Base-by-base conservation (phyloP, 441 rosid species). In the Arabidopsis lyrata region DNA sequence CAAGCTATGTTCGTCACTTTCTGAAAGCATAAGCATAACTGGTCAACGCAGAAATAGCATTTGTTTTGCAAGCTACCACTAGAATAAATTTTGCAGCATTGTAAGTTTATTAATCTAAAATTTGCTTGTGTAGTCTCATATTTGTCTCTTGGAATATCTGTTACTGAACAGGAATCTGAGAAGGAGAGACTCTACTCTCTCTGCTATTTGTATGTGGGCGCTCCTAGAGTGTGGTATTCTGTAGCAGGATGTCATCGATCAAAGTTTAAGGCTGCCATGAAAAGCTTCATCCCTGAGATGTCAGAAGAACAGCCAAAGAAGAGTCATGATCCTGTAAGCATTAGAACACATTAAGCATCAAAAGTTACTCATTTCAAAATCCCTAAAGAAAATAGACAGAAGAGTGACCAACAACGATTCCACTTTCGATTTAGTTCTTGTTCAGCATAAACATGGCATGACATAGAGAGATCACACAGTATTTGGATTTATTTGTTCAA, bases 211-310 rank as follows among this genome's bases (percentile, higher is more conserved):
- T 95, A 91, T 80, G 2, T 83, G 66, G 97, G 97, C 41, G 83
- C 79, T 66, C 90, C 91, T 12, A 85, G 80, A 81, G 78, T 91
- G 45, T 87, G 93, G 97, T 82, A 85, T 75, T 66, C 80, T 49
- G 69, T 86, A 64, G 90, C 97, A 0, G 82, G 59, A 49, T 78
- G 84, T 79, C 78, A 70, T 73, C 77, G 66, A 6, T 52, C 59
- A 53, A 75, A 82, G 72, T 86, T 83, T 75, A 79, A 80, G 71
- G 67, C 79, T 74, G 52, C 78, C 53, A 39, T 72, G 83, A 78
- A 74, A 77, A 85, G 82, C 48, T 62, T 76, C 68, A 41, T 74
- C 49, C 66, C 81, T 54, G 81, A 80, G 77, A 18, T 72, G 53
- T 63, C 50, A 42, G 75, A 14, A 38, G 66, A 71, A 68, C 77